These are phyloP conservation scores for Malus fusca DNA, from an alignment of 306 rosid genomes.

Conservation along the genomic window DNA sequence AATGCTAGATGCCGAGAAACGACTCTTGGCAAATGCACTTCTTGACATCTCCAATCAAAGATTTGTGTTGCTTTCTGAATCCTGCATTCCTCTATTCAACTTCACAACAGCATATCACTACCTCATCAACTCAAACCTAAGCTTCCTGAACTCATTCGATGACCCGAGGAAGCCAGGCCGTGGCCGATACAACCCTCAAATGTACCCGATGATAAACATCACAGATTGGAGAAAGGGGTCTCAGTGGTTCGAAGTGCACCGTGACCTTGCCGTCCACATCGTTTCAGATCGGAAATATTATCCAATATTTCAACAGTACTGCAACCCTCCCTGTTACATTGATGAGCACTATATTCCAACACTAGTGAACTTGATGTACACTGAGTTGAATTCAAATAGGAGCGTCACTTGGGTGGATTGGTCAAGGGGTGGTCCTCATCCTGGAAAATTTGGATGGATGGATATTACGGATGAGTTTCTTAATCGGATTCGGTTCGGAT, in stretches of 20 bases:
- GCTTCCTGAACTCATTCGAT: constrained; percentile 35
- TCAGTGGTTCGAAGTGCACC: constrained; percentile 60
- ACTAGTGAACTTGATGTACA: constrained; percentile 25
- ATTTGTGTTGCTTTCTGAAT: constrained; percentile 52
- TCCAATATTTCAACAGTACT: constrained; percentile 19
- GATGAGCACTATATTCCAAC: constrained; percentile 67
- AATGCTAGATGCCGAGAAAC: constrained; percentile 60
- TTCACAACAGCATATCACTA: constrained; percentile 36
- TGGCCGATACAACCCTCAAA: constrained; percentile 41
- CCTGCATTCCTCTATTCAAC: constrained; percentile 62
- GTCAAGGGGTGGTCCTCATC: constrained; percentile 56
- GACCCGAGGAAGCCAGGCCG: constrained; percentile 35
- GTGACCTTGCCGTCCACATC: constrained; percentile 38
- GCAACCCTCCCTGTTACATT: constrained; percentile 39
- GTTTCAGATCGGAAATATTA: constrained; percentile 42
- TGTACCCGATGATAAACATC: constrained; percentile 40
- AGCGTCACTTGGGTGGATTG: constrained; percentile 59
- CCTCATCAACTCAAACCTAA: constrained; percentile 32
- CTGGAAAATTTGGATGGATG: constrained; percentile 21
- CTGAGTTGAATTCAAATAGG: constrained; percentile 26
- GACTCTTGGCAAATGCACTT: constrained; percentile 55
- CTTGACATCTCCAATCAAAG: constrained; percentile 47
- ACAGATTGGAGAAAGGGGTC: constrained; percentile 60
- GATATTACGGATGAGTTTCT: constrained; percentile 37
- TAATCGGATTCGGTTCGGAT: constrained; percentile 37